A percentile compares a stretch with the other conserved stretches of the same genome.
Conservation (phyloP, 805 yeast genomes). For the Hemisphaericaspora nanyangensis region DNA sequence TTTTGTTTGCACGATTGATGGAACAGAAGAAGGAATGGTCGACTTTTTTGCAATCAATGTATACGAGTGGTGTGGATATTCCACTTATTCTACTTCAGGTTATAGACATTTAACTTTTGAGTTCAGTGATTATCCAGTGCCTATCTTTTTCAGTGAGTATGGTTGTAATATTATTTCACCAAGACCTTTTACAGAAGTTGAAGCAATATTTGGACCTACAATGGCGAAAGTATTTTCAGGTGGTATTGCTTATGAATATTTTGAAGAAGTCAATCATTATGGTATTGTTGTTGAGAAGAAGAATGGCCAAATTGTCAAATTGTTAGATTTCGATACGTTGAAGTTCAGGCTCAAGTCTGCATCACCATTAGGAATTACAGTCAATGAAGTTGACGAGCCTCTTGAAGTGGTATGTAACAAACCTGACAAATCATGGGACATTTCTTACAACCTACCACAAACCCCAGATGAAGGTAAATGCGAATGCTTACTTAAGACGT, state of each 20-base stretch:
- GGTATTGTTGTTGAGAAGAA: conserved; percentile 30
- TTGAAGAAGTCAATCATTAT: conserved; percentile 30
- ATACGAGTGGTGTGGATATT: conserved; percentile 43
- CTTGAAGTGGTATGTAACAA: not conserved
- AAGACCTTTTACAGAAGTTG: conserved; percentile 38
- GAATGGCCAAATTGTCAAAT: conserved; percentile 22
- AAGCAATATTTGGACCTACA: conserved; percentile 26
- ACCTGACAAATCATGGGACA: conserved; percentile 7
- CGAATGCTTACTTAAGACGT: conserved; percentile 40
- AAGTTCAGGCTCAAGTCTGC: conserved; percentile 18
- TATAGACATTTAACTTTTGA: conserved; percentile 32
- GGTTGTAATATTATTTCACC: conserved; percentile 36
- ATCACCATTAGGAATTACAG: conserved; percentile 15
- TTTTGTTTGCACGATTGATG: conserved; percentile 25
- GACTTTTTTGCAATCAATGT: conserved; percentile 37
- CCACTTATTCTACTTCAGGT: conserved; percentile 33
- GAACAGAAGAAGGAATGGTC: conserved; percentile 11
- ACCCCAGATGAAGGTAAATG: conserved; percentile 42
- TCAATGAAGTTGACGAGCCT: conserved; percentile 1
- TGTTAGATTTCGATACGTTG: conserved; percentile 29
- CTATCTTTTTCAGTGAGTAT: conserved; percentile 37
- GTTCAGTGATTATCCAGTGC: conserved; percentile 27
- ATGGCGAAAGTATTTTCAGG: conserved; percentile 39
- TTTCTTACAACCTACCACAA: conserved; percentile 27
- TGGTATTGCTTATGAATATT: conserved; percentile 35